phyloP scores from a whole-genome alignment of 768 basidiomycete genomes.

The Rhizopogon vinicolor region DNA sequence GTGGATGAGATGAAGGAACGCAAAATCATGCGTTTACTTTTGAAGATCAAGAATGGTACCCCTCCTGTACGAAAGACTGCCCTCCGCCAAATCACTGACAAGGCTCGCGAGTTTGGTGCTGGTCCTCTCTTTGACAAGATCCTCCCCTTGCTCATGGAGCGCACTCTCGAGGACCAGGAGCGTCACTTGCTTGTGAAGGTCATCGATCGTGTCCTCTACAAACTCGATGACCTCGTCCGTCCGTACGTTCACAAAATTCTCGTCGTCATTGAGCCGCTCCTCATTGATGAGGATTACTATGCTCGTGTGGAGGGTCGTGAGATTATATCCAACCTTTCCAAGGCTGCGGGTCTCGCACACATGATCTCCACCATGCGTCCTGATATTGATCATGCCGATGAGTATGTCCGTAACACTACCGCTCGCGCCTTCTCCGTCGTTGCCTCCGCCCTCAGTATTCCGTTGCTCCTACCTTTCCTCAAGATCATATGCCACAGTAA shows the following conservation, averaged over 20 bases:
- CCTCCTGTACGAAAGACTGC: conserved; percentile 98
- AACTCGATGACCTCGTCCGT: conserved; percentile 96
- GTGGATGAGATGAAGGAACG: conserved; percentile 99
- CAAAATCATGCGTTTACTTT: conserved; percentile 95
- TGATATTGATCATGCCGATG: conserved; percentile 98
- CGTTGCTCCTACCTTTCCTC: conserved; percentile 94
- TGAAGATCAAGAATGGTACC: conserved; percentile 99
- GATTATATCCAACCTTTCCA: conserved; percentile 98
- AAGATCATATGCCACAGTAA: conserved; percentile 98
- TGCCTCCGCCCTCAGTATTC: conserved; percentile 97
- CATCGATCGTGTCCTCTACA: conserved; percentile 97
- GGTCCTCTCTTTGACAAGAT: conserved; percentile 99
- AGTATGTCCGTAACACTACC: conserved; percentile 98
- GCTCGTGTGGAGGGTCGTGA: conserved; percentile 97
- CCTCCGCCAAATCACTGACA: conserved; percentile 96
- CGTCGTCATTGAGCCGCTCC: conserved; percentile 97
- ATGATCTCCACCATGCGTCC: conserved; percentile 99
- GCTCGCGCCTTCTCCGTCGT: conserved; percentile 99
- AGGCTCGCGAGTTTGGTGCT: conserved; percentile 97
- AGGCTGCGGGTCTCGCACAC: conserved; percentile 97
- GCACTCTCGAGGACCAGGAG: conserved; percentile 96
- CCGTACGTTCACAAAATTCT: conserved; percentile 99
- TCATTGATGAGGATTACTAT: conserved; percentile 98
- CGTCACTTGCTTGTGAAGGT: conserved; percentile 98
- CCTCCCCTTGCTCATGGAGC: conserved; percentile 95